A percentile compares a stretch with the other conserved stretches of the same genome.
Conservation (phyloP, 495 filamentous ascomycete species). For the Podospora conica region DNA sequence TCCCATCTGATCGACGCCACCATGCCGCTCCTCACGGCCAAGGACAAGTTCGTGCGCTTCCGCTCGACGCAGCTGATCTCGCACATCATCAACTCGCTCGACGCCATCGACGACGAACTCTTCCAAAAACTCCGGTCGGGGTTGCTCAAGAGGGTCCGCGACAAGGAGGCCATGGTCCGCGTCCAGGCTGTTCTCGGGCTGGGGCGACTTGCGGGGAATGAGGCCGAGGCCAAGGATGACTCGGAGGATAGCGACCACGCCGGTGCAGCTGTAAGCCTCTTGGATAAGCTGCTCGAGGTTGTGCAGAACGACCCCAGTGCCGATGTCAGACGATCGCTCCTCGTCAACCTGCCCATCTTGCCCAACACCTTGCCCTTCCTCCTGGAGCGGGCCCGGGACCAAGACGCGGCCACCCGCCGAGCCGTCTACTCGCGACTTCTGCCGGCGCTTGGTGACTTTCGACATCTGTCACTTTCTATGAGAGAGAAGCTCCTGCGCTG, state of each 20-base stretch:
- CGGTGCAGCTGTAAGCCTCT: constrained; percentile 51
- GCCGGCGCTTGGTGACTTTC: constrained; percentile 89
- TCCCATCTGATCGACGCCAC: constrained; percentile 60
- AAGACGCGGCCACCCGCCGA: constrained; percentile 73
- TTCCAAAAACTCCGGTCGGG: constrained; percentile 73
- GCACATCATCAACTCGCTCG: constrained; percentile 80
- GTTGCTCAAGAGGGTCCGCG: constrained; percentile 75
- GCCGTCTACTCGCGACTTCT: constrained; percentile 84
- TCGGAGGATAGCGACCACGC: constrained; percentile 58
- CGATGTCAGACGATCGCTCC: constrained; percentile 80
- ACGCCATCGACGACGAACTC: constrained; percentile 82
- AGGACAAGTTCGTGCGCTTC: constrained; percentile 90
- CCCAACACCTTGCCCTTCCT: constrained; percentile 82
- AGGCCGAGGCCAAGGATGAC: constrained; percentile 64
- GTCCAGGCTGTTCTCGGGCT: constrained; percentile 92
- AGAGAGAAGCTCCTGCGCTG: constrained; percentile 92
- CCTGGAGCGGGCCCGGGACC: constrained; percentile 83
- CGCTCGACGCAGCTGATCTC: constrained; percentile 83
- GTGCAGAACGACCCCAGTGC: constrained; percentile 92
- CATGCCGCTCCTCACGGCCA: constrained; percentile 64
- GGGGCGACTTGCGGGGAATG: constrained; percentile 74
- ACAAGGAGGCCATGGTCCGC: constrained; percentile 87
- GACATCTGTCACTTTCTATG: constrained; percentile 91
- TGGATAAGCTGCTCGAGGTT: constrained; percentile 81
- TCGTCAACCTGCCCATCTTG: constrained; percentile 81